Conservation (phyloP, 257 asterid species). For the Misopates orontium region DNA sequence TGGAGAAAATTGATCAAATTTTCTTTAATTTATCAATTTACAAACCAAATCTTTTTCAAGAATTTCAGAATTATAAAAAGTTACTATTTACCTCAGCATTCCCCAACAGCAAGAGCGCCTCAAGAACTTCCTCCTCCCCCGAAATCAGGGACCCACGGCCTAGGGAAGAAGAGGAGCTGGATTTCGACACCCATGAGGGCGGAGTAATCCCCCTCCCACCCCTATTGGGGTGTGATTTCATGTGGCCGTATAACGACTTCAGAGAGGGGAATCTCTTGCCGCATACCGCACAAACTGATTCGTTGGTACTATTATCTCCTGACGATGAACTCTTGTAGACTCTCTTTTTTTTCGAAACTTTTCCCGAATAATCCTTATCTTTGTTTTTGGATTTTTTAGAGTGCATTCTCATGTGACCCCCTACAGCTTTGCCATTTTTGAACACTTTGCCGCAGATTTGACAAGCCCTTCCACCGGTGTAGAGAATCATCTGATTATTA, state of each 20-base stretch:
- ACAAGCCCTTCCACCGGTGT: constrained; percentile 40
- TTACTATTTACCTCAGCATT: too few relatives aligned
- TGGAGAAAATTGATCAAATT: too few relatives aligned
- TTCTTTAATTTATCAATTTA: too few relatives aligned
- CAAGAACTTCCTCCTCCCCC: background rate
- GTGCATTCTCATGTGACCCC: constrained; percentile 86
- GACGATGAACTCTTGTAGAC: too few relatives aligned
- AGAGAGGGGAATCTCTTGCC: constrained; percentile 45
- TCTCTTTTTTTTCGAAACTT: too few relatives aligned
- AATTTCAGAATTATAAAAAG: too few relatives aligned
- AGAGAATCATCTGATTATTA: background rate
- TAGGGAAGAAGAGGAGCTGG: constrained; percentile 26
- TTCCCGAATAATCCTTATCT: background rate
- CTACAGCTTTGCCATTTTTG: constrained; percentile 68
- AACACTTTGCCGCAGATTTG: constrained; percentile 48
- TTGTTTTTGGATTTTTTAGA: constrained; percentile 26
- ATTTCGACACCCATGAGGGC: constrained; percentile 1
- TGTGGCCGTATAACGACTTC: constrained; percentile 64
- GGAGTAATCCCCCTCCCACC: constrained; percentile 49
- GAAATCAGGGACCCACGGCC: too few relatives aligned
- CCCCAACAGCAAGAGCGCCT: background rate
- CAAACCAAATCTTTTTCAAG: too few relatives aligned
- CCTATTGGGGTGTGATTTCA: constrained; percentile 64
- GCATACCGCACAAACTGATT: constrained; percentile 41
- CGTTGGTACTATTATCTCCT: too few relatives aligned